Evolutionary conservation across 116 monocot genomes (phyloP).

Genomic region (Phalaenopsis hybrid): DNA sequence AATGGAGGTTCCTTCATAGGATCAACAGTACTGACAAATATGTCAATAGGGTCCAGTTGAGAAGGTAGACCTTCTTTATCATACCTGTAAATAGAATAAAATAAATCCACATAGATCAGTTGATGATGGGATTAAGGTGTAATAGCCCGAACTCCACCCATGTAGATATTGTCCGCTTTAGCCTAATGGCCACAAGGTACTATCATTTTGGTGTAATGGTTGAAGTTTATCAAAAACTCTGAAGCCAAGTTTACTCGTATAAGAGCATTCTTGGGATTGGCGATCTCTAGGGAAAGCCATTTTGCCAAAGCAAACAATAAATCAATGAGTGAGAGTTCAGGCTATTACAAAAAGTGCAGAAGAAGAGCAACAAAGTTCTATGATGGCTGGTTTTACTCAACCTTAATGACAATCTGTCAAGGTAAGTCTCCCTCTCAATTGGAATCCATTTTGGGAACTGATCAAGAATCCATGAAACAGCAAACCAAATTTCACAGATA

Average conservation of each 20-base stretch:
- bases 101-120: not conserved
- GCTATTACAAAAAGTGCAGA: too few relatives aligned
- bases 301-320: too few relatives aligned
- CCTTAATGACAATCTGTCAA: slow-evolving; percentile 83
- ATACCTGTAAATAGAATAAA: slow-evolving; percentile 35
- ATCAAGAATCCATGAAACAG: slow-evolving; percentile 91
- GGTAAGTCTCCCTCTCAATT: slow-evolving; percentile 87
- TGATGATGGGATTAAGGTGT: not conserved
- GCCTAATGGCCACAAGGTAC: too few relatives aligned
- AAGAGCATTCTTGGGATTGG: too few relatives aligned
- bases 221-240: too few relatives aligned
- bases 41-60: slow-evolving; percentile 53
- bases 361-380: not conserved
- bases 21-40: slow-evolving; percentile 89
- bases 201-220: too few relatives aligned
- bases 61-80: slow-evolving; percentile 81
- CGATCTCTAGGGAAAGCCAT: too few relatives aligned
- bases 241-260: too few relatives aligned
- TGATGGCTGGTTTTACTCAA: not conserved
- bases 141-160: too few relatives aligned
- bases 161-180: too few relatives aligned
- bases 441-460: slow-evolving; percentile 98
- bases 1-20: slow-evolving; percentile 89
- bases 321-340: too few relatives aligned
- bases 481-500: slow-evolving; percentile 92